Evolutionary conservation across 805 yeast species (phyloP), one percentile per base, ranked within the genome.

Genomic region (Yamadazyma insecticola): DNA sequence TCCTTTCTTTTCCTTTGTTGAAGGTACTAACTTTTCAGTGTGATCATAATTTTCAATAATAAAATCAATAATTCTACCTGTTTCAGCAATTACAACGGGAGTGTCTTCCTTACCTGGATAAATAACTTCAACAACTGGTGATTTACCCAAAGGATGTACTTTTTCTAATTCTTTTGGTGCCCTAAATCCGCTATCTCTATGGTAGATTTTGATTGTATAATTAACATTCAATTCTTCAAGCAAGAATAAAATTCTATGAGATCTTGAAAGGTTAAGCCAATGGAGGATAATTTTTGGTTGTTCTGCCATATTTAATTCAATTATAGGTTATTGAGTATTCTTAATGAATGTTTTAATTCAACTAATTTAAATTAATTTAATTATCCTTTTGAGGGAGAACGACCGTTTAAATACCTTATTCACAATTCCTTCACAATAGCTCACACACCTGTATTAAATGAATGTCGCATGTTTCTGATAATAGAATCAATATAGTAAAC

Each of bases 61-160:
- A 44, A 74, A 74, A 32, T 69, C 70, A 28, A 74, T 50, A 25
- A 81, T 78, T 28, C 64, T 62, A 3, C 82, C 88, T 11, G 79
- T 69, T 52, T 81, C 90, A 8, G 76, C 76, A 26, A 77, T 40
- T 2, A 47, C 35, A 13, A 38, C 18, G 2, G 26, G 27, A 5
- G 39, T 33, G 7, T 26, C 29, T 17, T 41, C 42, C 8, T 46
- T 37, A 21, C 53, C 53, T 22, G 41, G 47, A 7, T 47, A 45
- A 14, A 50, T 21, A 4, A 57, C 41, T 33, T 58, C 64, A 26
- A 57, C 41, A 8, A 61, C 49, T 3, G 69, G 47, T 1, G 63
- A 53, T 41, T 57, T 55, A 3, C 69, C 69, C 19, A 57, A 50
- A 7, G 67, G 68, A 38, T 59, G 65, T 6, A 61, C 37, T 15